Base-by-base conservation (phyloP, 768 basidiomycete genomes). In the Hericium rajendrae region DNA sequence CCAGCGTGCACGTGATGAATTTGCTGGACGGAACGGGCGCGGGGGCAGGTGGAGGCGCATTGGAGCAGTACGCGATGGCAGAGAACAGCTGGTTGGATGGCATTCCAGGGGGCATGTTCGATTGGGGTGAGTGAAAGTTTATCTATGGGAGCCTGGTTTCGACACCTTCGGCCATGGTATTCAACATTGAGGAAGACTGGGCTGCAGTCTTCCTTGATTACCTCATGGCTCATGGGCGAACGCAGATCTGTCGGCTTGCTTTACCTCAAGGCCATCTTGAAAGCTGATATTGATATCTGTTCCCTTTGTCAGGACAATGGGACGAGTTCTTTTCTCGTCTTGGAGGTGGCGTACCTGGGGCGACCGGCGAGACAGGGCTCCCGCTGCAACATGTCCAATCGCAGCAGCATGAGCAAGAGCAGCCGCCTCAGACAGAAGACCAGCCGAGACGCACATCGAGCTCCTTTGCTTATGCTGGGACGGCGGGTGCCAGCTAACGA, bases 101-200 rank as follows among this genome's bases (percentile, higher is more conserved):
- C 1, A 82, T 92, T 54, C 90, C 90, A 46, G 85, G 84, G 3
- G 78, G 81, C 18, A 91, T 92, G 88, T 92, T 90, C 70, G 88
- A 91, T 69, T 92, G 88, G 87, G 81, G 88, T 89, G 64, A 62
- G 78, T 75, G 5, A 55, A 13, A 57, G 22, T 46, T 53, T 59
- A 46, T 53, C 53, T 6, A 32, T 32, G 32, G 32, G 6, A 32
- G 32, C 26, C 4, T 40, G 43, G 51, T 53, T 38, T 55, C 43
- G 26, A 32, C 32, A 6, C 9, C 6, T 32, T 32, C 32, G 32
- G 4, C 32, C 32, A 32, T 32, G 32, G 6, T 32, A 6, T 10
- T 2, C 32, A 8, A 6, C 32, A 32, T 32, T 10, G 32, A 6
- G 32, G 32, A 32, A 32, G 32, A 10, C 32, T 32, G 32, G 32